phyloP scores from a whole-genome alignment of 345 rosid genomes.

The Arabis alpina region DNA sequence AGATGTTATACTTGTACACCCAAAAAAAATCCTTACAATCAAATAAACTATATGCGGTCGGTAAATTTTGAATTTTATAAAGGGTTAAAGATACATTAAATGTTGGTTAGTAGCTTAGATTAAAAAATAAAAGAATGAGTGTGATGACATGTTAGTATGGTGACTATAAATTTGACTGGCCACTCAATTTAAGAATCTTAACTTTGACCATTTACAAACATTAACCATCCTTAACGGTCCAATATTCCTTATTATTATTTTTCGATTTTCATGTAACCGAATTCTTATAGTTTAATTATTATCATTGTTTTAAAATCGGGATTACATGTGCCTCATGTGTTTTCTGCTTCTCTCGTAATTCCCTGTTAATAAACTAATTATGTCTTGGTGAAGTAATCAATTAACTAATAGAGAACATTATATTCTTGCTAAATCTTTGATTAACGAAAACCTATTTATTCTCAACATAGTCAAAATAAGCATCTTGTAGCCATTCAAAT shows the following conservation, averaged over 20 bases:
- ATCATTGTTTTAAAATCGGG: slow-evolving; percentile 6
- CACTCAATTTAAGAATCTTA: slow-evolving; percentile 15
- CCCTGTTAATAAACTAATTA: slow-evolving; percentile 24
- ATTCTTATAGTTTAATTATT: not conserved
- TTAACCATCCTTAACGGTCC: slow-evolving; percentile 36
- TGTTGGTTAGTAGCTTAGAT: slow-evolving; percentile 1
- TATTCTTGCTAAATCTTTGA: slow-evolving; percentile 34
- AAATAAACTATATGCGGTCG: too few species aligned
- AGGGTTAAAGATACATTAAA: not conserved
- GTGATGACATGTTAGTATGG: slow-evolving; percentile 24
- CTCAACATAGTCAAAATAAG: slow-evolving; percentile 44
- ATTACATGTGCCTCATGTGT: slow-evolving; percentile 46
- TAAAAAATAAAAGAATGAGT: slow-evolving; percentile 6
- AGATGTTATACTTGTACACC: not conserved
- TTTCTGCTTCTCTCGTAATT: slow-evolving; percentile 35
- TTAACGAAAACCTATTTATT: slow-evolving; percentile 26
- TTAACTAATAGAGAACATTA: slow-evolving; percentile 10
- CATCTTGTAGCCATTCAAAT: slow-evolving; percentile 28
- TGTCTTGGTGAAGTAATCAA: slow-evolving; percentile 24
- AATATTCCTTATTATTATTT: slow-evolving; percentile 32
- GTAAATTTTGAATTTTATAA: too few species aligned
- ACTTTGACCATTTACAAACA: slow-evolving; percentile 41
- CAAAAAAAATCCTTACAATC: too few species aligned
- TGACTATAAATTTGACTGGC: slow-evolving; percentile 33
- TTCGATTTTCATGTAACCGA: slow-evolving; percentile 19